These are phyloP conservation scores for Nephelium lappaceum DNA, from an alignment of 345 rosid species.

Conservation along the genomic window DNA sequence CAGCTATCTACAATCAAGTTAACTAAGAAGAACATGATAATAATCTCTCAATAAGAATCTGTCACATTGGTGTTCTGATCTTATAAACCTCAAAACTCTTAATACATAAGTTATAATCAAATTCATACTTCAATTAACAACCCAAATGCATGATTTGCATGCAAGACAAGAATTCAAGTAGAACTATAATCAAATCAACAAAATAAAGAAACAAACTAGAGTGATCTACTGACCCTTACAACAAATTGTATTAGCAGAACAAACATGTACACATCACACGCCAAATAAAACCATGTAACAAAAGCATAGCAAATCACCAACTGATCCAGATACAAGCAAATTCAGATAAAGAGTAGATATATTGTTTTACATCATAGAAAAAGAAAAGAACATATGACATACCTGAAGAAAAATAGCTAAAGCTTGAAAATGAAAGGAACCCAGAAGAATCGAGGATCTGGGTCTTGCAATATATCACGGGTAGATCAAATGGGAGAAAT, in stretches of 20 bases:
- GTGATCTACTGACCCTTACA: background rate
- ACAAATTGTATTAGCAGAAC: background rate
- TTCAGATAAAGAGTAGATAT: constrained; percentile 1
- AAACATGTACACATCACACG: background rate
- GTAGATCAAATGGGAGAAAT: background rate
- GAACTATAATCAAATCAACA: background rate
- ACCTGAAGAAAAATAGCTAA: background rate
- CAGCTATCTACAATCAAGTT: background rate
- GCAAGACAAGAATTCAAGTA: background rate
- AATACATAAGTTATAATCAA: background rate
- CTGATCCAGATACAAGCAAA: background rate
- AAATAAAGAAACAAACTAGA: background rate
- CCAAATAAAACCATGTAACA: background rate
- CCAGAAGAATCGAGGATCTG: constrained; percentile 2
- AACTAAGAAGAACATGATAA: background rate
- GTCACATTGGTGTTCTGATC: background rate
- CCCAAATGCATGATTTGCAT: background rate
- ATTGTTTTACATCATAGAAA: background rate
- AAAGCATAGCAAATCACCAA: background rate
- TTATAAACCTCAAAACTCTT: constrained; percentile 2
- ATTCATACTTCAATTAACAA: background rate
- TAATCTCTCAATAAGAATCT: background rate
- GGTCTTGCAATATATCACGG: background rate
- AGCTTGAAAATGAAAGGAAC: constrained; percentile 5
- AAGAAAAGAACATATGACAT: background rate